A percentile compares a stretch with the other conserved stretches of the same genome.
phyloP scores from a whole-genome alignment of 2,329 filamentous ascomycete genomes.

The Aotearoamyces nothofagi region DNA sequence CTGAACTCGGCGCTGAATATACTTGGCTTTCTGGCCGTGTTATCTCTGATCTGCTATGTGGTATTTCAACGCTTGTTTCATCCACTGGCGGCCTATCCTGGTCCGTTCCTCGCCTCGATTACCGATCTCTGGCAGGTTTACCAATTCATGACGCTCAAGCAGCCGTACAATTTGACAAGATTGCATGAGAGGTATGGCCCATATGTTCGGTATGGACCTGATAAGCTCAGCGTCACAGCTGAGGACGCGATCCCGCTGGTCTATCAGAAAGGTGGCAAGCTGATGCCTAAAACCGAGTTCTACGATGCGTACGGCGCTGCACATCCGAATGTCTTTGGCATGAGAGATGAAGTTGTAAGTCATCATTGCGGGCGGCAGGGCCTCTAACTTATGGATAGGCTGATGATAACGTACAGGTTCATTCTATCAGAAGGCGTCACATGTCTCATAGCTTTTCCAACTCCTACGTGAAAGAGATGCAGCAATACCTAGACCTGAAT shows the following conservation, averaged over 20 bases:
- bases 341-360: slow-evolving; percentile 15
- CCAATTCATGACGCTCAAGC: slow-evolving; percentile 19
- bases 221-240: slow-evolving; percentile 17
- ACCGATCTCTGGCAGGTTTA: slow-evolving; percentile 19
- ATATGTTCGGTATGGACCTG: slow-evolving; percentile 10
- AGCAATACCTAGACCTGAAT: slow-evolving; percentile 18
- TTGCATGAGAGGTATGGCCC: slow-evolving; percentile 20
- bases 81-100: slow-evolving; percentile 17
- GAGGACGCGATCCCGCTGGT: slow-evolving; percentile 16
- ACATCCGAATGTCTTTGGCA: slow-evolving; percentile 21
- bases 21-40: background rate
- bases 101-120: slow-evolving; percentile 18
- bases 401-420: slow-evolving; percentile 4
- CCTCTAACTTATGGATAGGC: background rate
- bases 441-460: slow-evolving; percentile 21
- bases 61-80: slow-evolving; percentile 16
- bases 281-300: slow-evolving; percentile 21
- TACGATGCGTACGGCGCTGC: slow-evolving; percentile 19
- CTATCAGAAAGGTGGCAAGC: slow-evolving; percentile 15
- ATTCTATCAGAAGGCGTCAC: slow-evolving; percentile 13
- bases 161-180: slow-evolving; percentile 14
- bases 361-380: too few relatives aligned
- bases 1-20: background rate
- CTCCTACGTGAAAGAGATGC: slow-evolving; percentile 21
- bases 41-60: slow-evolving; percentile 3